Evolutionary conservation across 2,329 filamentous ascomycete species (phyloP), one percentile per base, ranked within the genome.

Genomic region (Fusarium nurragi): DNA sequence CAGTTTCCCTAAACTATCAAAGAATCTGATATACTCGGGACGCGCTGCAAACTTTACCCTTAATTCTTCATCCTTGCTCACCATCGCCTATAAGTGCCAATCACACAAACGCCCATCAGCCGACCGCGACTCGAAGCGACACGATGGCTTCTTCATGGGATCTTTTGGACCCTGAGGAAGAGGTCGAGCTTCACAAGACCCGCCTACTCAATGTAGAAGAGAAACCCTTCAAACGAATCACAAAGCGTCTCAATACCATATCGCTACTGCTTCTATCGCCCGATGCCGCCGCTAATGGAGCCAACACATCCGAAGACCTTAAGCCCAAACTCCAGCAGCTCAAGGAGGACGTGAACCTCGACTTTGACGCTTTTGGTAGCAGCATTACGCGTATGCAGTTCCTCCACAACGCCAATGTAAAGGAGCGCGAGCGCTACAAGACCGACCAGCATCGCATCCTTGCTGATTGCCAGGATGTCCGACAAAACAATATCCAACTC

Each of bases 151-250:
- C 81, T 21, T 76, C 77, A 44, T 93, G 89, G 81, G 83, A 85
- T 40, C 81, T 94, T 44, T 82, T 96, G 45, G 89, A 93, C 53
- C 90, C 91, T 68, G 84, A 85, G 65, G 90, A 93, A 67, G 90
- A 93, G 79, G 90, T 93, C 76, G 89, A 93, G 65, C 88, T 97
- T 34, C 94, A 97, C 81, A 94, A 94, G 73, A 86, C 86, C 26
- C 92, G 94, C 38, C 90, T 97, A 5, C 86, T 97, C 34, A 91
- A 92, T 65, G 90, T 97, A 61, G 94, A 98, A 81, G 92, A 97
- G 74, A 93, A 93, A 57, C 93, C 93, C 1, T 97, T 97, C 81
- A 92, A 92, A 76, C 90, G 94, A 60, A 88, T 97, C 59, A 92
- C 91, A 21, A 93, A 93, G 78, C 90, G 91, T 28, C 86, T 98